A percentile compares a stretch with the other conserved stretches of the same genome.
Conservation (phyloP, 306 rosid genomes). For the Betula pendula region DNA sequence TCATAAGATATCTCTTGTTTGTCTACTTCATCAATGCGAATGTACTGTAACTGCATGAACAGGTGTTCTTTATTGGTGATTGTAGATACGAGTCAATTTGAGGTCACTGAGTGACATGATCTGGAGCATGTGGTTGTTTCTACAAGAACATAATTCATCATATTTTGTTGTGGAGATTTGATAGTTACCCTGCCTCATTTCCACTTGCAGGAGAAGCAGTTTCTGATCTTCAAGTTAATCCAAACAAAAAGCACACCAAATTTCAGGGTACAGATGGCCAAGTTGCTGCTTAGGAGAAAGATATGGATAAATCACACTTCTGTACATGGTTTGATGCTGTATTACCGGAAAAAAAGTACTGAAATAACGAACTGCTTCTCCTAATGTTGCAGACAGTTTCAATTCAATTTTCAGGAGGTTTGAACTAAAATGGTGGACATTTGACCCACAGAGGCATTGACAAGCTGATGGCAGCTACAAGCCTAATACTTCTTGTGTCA, state of each 20-base stretch:
- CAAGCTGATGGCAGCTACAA: background rate
- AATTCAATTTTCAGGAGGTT: background rate
- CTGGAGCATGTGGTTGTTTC: background rate
- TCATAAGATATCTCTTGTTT: background rate
- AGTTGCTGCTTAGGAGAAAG: background rate
- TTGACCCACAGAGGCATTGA: too few species aligned
- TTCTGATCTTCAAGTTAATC: constrained; percentile 13
- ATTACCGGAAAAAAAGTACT: background rate
- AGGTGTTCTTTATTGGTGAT: too few species aligned
- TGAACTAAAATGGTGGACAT: background rate
- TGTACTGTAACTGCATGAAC: background rate
- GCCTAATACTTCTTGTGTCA: background rate
- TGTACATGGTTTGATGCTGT: background rate
- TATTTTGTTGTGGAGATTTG: too few species aligned
- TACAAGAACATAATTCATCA: background rate
- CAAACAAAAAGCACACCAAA: background rate
- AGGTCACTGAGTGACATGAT: background rate
- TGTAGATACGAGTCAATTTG: background rate
- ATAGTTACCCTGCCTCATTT: constrained; percentile 4
- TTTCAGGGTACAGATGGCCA: constrained; percentile 4
- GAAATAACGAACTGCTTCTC: background rate
- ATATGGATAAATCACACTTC: background rate
- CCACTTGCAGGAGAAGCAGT: constrained; percentile 33
- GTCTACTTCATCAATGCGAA: background rate
- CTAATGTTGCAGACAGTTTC: background rate